phyloP scores from a whole-genome alignment of 495 filamentous ascomycete species.

The Trypethelium eluteriae region DNA sequence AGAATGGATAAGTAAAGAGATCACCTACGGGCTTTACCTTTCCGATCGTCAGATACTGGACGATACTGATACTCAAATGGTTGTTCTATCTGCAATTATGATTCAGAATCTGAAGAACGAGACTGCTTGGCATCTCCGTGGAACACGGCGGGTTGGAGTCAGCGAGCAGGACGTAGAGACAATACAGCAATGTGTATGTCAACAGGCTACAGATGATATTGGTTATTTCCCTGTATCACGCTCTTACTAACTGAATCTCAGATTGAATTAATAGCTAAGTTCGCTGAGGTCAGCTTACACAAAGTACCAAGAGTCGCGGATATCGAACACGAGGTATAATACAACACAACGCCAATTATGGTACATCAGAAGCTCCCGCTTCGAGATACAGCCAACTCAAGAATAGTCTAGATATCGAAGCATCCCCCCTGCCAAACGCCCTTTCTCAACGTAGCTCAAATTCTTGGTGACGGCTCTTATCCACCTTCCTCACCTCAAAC shows the following conservation, averaged over 20 bases:
- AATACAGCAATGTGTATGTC: slow-evolving; percentile 34
- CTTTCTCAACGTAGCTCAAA: background rate
- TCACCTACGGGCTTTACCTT: slow-evolving; percentile 35
- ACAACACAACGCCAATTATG: background rate
- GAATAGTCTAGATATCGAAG: too few relatives aligned
- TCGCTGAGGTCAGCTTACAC: slow-evolving; percentile 27
- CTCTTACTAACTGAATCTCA: slow-evolving; percentile 16
- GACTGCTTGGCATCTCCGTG: slow-evolving; percentile 34
- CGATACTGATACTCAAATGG: slow-evolving; percentile 34
- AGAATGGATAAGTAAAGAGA: slow-evolving; percentile 34
- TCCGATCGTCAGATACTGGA: slow-evolving; percentile 34
- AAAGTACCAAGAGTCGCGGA: slow-evolving; percentile 31
- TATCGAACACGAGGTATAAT: slow-evolving; percentile 33
- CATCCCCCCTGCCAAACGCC: background rate
- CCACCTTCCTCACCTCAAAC: slow-evolving; percentile 4
- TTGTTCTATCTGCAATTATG: slow-evolving; percentile 33
- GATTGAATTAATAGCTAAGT: slow-evolving; percentile 31
- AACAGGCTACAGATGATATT: background rate
- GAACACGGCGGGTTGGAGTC: slow-evolving; percentile 29
- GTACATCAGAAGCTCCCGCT: background rate
- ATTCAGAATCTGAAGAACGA: slow-evolving; percentile 33
- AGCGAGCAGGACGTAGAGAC: slow-evolving; percentile 31
- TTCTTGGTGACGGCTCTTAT: background rate
- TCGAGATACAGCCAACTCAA: too few relatives aligned
- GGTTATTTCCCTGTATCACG: background rate